These are phyloP conservation scores for Bacterosira constricta DNA, from an alignment of 108 stramenopile genomes.

Conservation along the genomic window DNA sequence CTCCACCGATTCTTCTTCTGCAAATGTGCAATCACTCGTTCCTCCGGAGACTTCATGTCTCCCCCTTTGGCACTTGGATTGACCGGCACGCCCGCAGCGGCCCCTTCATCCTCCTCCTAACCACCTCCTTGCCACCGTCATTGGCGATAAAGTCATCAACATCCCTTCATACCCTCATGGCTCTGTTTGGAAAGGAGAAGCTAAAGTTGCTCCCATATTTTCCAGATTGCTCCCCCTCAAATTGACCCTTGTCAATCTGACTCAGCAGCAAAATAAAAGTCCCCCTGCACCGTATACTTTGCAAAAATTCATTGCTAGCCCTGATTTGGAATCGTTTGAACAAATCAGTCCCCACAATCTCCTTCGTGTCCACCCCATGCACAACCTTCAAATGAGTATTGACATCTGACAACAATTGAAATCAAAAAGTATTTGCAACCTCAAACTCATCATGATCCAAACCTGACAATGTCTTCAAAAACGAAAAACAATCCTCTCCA, in stretches of 20 bases:
- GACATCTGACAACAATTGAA: conserved; percentile 49
- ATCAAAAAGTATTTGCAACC: conserved; percentile 71
- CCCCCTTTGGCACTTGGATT: conserved; percentile 15
- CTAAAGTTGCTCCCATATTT: conserved; percentile 53
- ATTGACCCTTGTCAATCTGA: conserved; percentile 42
- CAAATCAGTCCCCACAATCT: conserved; percentile 71
- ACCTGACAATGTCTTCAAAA: too few relatives aligned
- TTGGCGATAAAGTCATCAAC: conserved; percentile 68
- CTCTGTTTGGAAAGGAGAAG: conserved; percentile 52
- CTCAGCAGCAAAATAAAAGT: conserved; percentile 62
- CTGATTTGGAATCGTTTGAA: conserved; percentile 72
- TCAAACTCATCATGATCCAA: conserved; percentile 65
- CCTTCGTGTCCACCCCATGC: conserved; percentile 59
- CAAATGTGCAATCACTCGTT: conserved; percentile 15
- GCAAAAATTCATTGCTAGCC: conserved; percentile 69
- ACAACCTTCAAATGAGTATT: conserved; percentile 71
- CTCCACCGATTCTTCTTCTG: conserved; percentile 13
- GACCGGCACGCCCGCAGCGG: conserved; percentile 14
- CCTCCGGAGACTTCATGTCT: conserved; percentile 20
- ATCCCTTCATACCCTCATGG: conserved; percentile 49
- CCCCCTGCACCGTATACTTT: too few relatives aligned
- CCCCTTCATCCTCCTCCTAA: conserved; percentile 47
- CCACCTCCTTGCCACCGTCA: conserved; percentile 41
- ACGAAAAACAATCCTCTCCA: conserved; percentile 36
- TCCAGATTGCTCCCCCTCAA: conserved; percentile 30